These are phyloP conservation scores for Auxenochlorella protothecoides DNA, from an alignment of 139 green algal species.

Conservation along the genomic window DNA sequence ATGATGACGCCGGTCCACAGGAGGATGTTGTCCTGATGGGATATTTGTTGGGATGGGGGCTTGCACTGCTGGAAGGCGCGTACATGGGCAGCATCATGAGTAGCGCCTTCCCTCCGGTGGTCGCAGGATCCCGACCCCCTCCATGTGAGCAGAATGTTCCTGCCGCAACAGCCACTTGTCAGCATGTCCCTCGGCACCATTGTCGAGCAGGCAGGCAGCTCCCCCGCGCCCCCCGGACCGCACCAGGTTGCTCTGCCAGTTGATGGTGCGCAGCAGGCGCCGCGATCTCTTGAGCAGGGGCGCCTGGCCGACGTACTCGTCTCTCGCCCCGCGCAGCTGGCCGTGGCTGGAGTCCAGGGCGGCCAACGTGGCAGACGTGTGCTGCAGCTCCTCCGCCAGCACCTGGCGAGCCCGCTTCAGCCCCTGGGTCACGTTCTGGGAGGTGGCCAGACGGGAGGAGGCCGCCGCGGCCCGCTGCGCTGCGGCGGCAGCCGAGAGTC, in stretches of 20 bases:
- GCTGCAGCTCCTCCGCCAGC: constrained; percentile 53
- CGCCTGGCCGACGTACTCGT: constrained; percentile 48
- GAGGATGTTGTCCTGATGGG: constrained; percentile 27
- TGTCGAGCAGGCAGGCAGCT: neutral
- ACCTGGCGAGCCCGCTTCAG: constrained; percentile 51
- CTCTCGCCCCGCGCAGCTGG: constrained; percentile 29
- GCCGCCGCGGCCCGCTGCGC: constrained; percentile 18
- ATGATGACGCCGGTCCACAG: constrained; percentile 51
- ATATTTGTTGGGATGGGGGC: neutral
- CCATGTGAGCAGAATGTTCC: neutral
- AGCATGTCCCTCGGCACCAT: neutral
- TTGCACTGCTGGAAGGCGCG: no score
- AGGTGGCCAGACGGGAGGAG: constrained; percentile 27
- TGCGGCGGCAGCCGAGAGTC: neutral
- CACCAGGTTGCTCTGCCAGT: constrained; percentile 24
- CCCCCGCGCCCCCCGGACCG: neutral
- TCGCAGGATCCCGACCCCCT: neutral
- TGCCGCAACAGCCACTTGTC: neutral
- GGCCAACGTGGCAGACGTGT: constrained; percentile 51
- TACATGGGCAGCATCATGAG: neutral
- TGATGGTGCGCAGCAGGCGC: constrained; percentile 36
- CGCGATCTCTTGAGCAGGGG: constrained; percentile 8
- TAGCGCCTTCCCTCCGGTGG: neutral
- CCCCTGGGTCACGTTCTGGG: constrained; percentile 48
- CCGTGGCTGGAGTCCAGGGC: constrained; percentile 46